These are phyloP conservation scores for Gloeostereum incarnatum DNA, from an alignment of 768 basidiomycete species.

Conservation along the genomic window DNA sequence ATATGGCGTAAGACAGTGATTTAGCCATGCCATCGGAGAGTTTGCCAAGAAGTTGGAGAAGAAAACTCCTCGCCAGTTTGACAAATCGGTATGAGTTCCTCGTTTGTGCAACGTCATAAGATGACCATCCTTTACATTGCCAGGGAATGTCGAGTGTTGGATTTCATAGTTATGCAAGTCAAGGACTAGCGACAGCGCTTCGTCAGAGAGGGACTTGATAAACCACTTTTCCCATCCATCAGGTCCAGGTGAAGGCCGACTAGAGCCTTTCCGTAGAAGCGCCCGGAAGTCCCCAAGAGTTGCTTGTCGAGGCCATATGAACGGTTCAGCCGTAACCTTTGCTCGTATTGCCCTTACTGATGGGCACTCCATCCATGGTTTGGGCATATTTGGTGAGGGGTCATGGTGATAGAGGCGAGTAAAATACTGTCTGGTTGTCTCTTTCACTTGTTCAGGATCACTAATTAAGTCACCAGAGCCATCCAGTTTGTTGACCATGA, in stretches of 20 bases:
- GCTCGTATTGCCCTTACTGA: conserved; percentile 8
- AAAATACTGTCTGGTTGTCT: conserved; percentile 11
- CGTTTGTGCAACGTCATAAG: conserved; percentile 19
- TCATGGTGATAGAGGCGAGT: conserved; percentile 8
- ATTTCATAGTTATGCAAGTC: conserved; percentile 19
- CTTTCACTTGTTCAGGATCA: conserved; percentile 8
- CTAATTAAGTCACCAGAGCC: neutral
- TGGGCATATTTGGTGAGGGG: conserved; percentile 7
- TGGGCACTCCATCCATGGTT: conserved; percentile 15
- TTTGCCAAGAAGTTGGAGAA: conserved; percentile 16
- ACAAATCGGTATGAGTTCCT: conserved; percentile 12
- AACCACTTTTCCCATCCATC: conserved; percentile 28
- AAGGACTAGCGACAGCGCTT: conserved; percentile 11
- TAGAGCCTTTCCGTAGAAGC: conserved; percentile 16
- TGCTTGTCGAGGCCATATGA: conserved; percentile 13
- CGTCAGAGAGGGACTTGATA: conserved; percentile 15
- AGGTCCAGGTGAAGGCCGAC: conserved; percentile 18
- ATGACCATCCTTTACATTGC: conserved; percentile 14
- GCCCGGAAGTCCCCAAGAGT: conserved; percentile 11
- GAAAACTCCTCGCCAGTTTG: conserved; percentile 19
- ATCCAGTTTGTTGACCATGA: neutral
- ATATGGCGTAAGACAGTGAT: conserved; percentile 13
- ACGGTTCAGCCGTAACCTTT: conserved; percentile 10
- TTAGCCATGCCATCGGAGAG: conserved; percentile 19
- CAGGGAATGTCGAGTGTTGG: conserved; percentile 14